Evolutionary conservation across 73 alveolate genomes (phyloP).

Genomic region (Paramecium octaurelia): DNA sequence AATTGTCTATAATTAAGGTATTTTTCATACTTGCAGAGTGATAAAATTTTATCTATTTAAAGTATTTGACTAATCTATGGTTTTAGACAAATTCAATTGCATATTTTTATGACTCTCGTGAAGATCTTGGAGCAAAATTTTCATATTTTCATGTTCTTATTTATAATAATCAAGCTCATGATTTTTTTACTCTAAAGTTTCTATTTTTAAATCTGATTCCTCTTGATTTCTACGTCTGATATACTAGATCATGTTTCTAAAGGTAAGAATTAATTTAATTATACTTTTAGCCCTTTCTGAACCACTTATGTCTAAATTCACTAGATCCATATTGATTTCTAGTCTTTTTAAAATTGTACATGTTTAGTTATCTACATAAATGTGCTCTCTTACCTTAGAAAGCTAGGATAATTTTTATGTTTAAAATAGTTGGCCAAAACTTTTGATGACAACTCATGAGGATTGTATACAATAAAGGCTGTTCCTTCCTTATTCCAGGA

Average conservation of each 20-base stretch:
- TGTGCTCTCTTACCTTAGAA: neutral
- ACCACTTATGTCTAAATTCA: conserved; percentile 49
- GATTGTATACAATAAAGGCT: conserved; percentile 19
- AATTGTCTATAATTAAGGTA: neutral
- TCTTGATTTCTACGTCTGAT: conserved; percentile 38
- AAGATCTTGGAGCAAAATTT: neutral
- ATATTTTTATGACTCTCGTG: neutral
- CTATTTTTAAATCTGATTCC: neutral
- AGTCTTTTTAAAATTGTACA: conserved; percentile 54
- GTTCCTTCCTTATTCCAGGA: conserved; percentile 35
- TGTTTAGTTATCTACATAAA: conserved; percentile 9
- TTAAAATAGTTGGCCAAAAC: conserved; percentile 21
- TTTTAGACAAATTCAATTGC: neutral
- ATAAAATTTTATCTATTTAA: neutral
- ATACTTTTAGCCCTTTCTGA: conserved; percentile 16
- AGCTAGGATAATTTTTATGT: conserved; percentile 48
- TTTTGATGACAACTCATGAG: neutral
- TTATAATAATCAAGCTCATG: conserved; percentile 2
- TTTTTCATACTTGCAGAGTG: neutral
- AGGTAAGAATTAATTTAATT: neutral
- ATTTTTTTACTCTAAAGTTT: neutral
- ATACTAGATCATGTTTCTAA: conserved; percentile 16
- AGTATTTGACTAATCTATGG: neutral
- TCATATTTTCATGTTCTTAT: neutral
- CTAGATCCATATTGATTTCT: conserved; percentile 29